phyloP scores from a whole-genome alignment of 2,329 filamentous ascomycete species.

The Neonectria sp. region DNA sequence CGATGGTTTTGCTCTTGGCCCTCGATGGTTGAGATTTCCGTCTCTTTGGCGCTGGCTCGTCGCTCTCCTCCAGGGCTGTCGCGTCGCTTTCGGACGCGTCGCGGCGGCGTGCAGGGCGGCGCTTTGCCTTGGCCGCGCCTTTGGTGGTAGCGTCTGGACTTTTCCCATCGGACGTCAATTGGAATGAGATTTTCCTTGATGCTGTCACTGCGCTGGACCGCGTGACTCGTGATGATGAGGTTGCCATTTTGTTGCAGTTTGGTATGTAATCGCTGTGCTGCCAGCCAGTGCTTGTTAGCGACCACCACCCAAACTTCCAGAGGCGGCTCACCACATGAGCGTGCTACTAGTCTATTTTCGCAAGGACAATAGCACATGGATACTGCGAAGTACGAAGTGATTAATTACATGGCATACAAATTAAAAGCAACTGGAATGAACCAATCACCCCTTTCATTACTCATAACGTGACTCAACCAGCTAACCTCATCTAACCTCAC shows the following conservation, averaged over 20 bases:
- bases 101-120: conserved; percentile 26
- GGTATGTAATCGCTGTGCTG: not conserved
- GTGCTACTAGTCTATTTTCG: too few species aligned
- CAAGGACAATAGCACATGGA: too few species aligned
- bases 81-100: conserved; percentile 45
- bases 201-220: conserved; percentile 40
- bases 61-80: conserved; percentile 32
- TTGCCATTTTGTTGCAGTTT: conserved; percentile 25
- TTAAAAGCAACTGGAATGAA: too few species aligned
- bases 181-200: conserved; percentile 40
- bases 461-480: too few species aligned
- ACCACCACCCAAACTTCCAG: too few species aligned
- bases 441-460: too few species aligned
- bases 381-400: too few species aligned
- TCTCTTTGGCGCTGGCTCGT: conserved; percentile 41
- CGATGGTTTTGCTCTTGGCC: conserved; percentile 32
- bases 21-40: conserved; percentile 39
- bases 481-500: too few species aligned
- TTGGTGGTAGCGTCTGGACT: not conserved
- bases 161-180: conserved; percentile 36
- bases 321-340: not conserved
- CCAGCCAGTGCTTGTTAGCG: not conserved
- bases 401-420: too few species aligned
- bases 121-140: conserved; percentile 37
- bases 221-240: conserved; percentile 33